Conservation (phyloP, 208 protist genomes). For the Leishmania guyanensis region DNA sequence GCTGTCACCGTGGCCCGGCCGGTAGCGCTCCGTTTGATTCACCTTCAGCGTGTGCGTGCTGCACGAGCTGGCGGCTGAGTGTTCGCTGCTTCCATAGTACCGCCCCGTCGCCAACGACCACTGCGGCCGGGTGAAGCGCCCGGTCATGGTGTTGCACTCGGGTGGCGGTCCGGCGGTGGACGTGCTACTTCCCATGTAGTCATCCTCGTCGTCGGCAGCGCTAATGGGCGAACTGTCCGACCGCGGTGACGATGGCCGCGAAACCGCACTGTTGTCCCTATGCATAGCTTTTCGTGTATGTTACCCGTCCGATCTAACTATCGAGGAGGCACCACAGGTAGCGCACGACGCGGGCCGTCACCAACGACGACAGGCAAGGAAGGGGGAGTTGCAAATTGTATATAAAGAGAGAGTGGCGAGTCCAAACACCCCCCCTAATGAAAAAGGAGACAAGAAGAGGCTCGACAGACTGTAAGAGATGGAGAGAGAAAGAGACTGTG, state of each 20-base stretch:
- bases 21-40: slow-evolving; percentile 46
- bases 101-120: slow-evolving; percentile 39
- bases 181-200: slow-evolving; percentile 71
- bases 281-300: slow-evolving; percentile 6
- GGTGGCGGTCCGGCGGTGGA: slow-evolving; percentile 82
- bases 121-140: slow-evolving; percentile 45
- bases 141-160: slow-evolving; percentile 53
- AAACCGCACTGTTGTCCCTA: slow-evolving; percentile 8
- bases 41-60: slow-evolving; percentile 34
- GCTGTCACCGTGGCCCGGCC: slow-evolving; percentile 23
- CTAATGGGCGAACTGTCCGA: slow-evolving; percentile 27
- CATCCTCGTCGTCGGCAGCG: slow-evolving; percentile 43
- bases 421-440: too few species aligned
- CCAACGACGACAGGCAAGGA: slow-evolving; percentile 1
- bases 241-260: slow-evolving; percentile 16
- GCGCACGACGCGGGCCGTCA: background rate
- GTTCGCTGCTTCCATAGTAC: slow-evolving; percentile 21
- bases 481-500: background rate
- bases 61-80: slow-evolving; percentile 26
- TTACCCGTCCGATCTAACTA: background rate
- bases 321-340: background rate
- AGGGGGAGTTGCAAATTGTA: background rate
- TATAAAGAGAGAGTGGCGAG: background rate
- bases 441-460: background rate
- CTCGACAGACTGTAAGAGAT: background rate